A percentile compares a stretch with the other conserved stretches of the same genome.
phyloP scores from a whole-genome alignment of 129 eudicot species.

The Chrysanthemum seticuspe region DNA sequence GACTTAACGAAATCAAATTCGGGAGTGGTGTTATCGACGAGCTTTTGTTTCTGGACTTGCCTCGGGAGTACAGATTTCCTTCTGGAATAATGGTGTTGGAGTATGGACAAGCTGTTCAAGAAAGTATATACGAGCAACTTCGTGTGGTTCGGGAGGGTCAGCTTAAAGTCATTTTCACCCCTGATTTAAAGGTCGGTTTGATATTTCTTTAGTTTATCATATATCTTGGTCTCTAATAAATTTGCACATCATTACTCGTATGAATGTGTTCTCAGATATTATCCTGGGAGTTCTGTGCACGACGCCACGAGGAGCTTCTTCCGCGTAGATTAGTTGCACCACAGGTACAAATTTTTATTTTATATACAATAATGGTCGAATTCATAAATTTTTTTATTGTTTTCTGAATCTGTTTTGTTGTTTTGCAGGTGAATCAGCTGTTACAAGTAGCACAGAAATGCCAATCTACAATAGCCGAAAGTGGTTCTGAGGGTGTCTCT shows the following conservation, averaged over 20 bases:
- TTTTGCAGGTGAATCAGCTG: slow-evolving; percentile 79
- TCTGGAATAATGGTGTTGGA: slow-evolving; percentile 92
- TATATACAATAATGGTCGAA: background rate
- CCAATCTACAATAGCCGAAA: slow-evolving; percentile 78
- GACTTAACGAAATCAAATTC: slow-evolving; percentile 86
- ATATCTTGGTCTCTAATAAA: background rate
- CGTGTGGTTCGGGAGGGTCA: slow-evolving; percentile 99
- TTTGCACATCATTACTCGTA: background rate
- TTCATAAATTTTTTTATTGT: background rate
- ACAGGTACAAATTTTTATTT: slow-evolving; percentile 48
- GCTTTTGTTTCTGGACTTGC: slow-evolving; percentile 83
- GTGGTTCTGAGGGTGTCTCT: slow-evolving; percentile 82
- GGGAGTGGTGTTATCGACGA: slow-evolving; percentile 91
- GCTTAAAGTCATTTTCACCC: slow-evolving; percentile 74
- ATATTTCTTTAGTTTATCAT: background rate
- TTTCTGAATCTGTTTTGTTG: background rate
- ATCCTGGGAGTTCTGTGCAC: slow-evolving; percentile 98
- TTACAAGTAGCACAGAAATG: slow-evolving; percentile 93
- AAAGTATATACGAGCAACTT: slow-evolving; percentile 91
- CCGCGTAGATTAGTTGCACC: slow-evolving; percentile 94
- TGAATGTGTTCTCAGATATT: slow-evolving; percentile 50
- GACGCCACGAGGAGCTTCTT: slow-evolving; percentile 94
- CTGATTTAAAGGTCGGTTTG: slow-evolving; percentile 71
- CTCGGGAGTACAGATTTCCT: slow-evolving; percentile 71
- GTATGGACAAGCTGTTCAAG: slow-evolving; percentile 91